Evolutionary conservation across 176 grass and related monocot species (phyloP), one percentile per base, ranked within the genome.

Genomic region (Bothriochloa decipiens): DNA sequence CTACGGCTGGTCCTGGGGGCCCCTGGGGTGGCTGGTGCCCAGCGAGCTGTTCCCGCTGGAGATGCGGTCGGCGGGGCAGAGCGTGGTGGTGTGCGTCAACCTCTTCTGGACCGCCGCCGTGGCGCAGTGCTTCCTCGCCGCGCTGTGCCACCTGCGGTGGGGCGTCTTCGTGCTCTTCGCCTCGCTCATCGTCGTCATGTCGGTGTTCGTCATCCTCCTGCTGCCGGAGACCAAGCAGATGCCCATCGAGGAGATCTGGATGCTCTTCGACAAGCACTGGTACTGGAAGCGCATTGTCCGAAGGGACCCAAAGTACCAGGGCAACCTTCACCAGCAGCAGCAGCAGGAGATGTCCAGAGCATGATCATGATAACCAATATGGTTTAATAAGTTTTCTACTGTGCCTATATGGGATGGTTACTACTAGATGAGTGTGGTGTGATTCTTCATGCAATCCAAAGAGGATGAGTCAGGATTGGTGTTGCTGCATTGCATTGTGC

Each of bases 191-290:
- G 86, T 90, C 13, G 75, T 96, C 80, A 98, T 98, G 96, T 94
- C 93, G 26, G 12, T 94, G 70, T 98, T 98, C 83, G 57, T 98
- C 79, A 45, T 87, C 81, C 81, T 98, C 28, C 89, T 98, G 14
- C 87, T 98, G 65, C 96, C 96, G 43, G 96, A 98, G 91, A 98
- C 96, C 6, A 98, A 98, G 91, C 96, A 98, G 81, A 83, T 98
- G 76, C 93, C 96, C 64, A 98, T 98, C 75, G 96, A 98, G 87
- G 96, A 98, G 91, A 88, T 99, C 18, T 93, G 91, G 79, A 86
- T 87, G 79, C 88, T 99, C 3, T 99, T 95, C 35, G 93, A 99
- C 83, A 92, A 86, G 65, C 93, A 99, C 73, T 99, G 96, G 93
- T 99, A 94, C 78, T 99, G 96, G 96, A 99, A 96, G 86, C 77